Evolutionary conservation across 306 rosid genomes (phyloP).

Genomic region (Trichosanthes cucumerina): DNA sequence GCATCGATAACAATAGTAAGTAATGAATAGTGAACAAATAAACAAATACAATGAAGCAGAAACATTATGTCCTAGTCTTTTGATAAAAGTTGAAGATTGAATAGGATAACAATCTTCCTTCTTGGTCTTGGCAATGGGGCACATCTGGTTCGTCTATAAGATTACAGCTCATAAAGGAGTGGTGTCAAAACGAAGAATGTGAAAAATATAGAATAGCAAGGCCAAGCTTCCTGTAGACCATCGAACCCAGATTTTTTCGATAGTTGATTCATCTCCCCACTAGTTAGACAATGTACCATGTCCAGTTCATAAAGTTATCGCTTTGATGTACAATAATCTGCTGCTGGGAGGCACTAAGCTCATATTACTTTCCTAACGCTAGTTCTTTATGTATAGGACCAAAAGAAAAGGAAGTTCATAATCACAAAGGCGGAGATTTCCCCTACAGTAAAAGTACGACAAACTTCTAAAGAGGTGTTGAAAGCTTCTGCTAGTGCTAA

Average conservation of each 20-base stretch:
- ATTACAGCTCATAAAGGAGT: neutral
- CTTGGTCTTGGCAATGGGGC: neutral
- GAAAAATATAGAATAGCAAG: neutral
- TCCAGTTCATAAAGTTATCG: neutral
- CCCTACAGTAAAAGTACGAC: neutral
- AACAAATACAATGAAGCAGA: neutral
- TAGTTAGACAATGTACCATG: neutral
- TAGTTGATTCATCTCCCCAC: neutral
- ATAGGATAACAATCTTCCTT: neutral
- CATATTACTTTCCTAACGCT: constrained; percentile 2
- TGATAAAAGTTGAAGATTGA: neutral
- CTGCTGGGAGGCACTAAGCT: neutral
- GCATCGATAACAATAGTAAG: constrained; percentile 20
- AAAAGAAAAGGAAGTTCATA: neutral
- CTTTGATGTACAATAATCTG: neutral
- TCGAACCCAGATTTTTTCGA: neutral
- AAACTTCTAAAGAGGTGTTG: neutral
- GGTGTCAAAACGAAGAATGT: neutral
- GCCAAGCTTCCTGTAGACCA: neutral
- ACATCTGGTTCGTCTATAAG: neutral
- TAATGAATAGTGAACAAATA: constrained; percentile 13
- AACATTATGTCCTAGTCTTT: neutral
- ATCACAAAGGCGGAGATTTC: neutral
- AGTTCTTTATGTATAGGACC: neutral
- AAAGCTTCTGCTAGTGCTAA: neutral